These are phyloP conservation scores for Excoecaria agallocha DNA, from an alignment of 345 rosid species.

Conservation along the genomic window DNA sequence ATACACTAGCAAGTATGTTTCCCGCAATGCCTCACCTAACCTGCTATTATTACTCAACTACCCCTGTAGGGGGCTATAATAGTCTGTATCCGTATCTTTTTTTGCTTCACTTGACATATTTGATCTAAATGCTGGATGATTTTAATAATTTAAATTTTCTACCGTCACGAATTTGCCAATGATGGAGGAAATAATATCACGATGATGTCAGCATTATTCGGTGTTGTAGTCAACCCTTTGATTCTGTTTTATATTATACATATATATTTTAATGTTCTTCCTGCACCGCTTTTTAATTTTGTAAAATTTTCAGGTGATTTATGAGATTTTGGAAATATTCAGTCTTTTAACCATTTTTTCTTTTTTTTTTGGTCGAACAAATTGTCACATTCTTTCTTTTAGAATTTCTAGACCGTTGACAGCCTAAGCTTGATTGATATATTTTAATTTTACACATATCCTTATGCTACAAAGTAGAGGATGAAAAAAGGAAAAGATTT, in stretches of 20 bases:
- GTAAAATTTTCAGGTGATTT: too few relatives aligned
- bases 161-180: neutral
- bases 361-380: neutral
- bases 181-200: neutral
- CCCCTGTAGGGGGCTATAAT: neutral
- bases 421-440: neutral
- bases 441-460: too few relatives aligned
- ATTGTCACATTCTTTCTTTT: neutral
- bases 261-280: too few relatives aligned
- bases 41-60: neutral
- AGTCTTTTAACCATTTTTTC: neutral
- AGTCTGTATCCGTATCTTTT: neutral
- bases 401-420: neutral
- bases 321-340: too few relatives aligned
- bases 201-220: neutral
- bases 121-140: too few relatives aligned
- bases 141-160: too few relatives aligned
- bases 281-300: too few relatives aligned
- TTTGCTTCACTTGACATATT: neutral
- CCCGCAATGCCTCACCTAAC: slow-evolving; percentile 9
- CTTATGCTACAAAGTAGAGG: neutral
- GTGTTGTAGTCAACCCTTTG: neutral
- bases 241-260: too few relatives aligned
- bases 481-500: neutral
- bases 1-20: neutral